phyloP scores from a whole-genome alignment of 2,329 filamentous ascomycete genomes.

The Aspergillus arachidicola region DNA sequence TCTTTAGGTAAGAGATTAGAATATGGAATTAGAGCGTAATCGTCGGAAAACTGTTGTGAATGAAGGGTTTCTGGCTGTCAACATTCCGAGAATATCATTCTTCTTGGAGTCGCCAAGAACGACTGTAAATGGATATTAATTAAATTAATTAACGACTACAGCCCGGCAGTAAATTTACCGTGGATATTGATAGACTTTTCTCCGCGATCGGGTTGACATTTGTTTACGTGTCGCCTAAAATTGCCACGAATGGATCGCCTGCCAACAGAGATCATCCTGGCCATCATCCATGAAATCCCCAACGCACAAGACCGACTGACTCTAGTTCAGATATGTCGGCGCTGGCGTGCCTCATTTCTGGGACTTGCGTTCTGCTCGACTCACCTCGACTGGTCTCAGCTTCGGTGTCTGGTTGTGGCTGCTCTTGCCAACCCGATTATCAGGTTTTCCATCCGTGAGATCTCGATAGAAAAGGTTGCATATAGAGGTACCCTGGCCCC shows the following conservation, averaged over 20 bases:
- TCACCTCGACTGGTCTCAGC: neutral
- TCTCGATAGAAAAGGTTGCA: neutral
- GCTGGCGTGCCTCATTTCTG: neutral
- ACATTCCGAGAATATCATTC: no score
- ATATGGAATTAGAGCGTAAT: no score
- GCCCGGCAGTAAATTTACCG: no score
- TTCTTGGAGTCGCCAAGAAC: no score
- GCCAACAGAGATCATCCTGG: neutral
- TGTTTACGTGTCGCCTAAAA: neutral
- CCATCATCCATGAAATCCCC: neutral
- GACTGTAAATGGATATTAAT: no score
- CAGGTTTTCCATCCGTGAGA: neutral
- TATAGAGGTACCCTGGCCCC: neutral
- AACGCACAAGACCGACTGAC: neutral
- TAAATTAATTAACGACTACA: no score
- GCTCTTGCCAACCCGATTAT: neutral
- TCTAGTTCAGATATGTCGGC: neutral
- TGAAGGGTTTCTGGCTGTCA: no score
- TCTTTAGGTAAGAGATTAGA: neutral
- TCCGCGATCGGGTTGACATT: neutral
- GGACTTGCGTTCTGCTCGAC: neutral
- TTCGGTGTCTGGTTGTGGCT: neutral
- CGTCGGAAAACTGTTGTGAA: no score
- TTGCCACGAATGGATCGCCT: neutral
- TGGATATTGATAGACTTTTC: no score